A percentile compares a stretch with the other conserved stretches of the same genome.
Evolutionary conservation across 441 rosid species (phyloP).

Genomic region (Metrosideros polymorpha): DNA sequence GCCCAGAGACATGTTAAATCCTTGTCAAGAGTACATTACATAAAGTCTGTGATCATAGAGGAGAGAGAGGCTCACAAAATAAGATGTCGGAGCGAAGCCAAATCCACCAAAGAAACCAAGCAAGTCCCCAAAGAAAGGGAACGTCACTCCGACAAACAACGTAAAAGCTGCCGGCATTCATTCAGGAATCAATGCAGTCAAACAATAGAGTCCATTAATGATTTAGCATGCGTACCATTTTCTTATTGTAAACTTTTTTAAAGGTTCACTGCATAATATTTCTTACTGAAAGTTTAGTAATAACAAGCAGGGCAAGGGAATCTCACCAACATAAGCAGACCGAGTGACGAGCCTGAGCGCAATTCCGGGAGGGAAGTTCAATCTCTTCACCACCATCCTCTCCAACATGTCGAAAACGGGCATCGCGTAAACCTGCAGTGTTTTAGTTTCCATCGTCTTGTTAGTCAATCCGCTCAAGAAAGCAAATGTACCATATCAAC

Average conservation of each 20-base stretch:
- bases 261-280: neutral
- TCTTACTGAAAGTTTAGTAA: neutral
- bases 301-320: neutral
- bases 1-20: neutral
- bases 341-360: constrained; percentile 52
- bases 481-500: neutral
- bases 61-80: constrained; percentile 46
- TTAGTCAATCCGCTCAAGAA: neutral
- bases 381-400: constrained; percentile 34
- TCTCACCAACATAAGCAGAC: constrained; percentile 77
- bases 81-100: constrained; percentile 91
- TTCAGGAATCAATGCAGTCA: neutral
- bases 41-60: neutral
- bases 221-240: neutral
- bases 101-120: constrained; percentile 98
- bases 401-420: constrained; percentile 81
- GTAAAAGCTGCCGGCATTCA: constrained; percentile 56
- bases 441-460: neutral
- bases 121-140: constrained; percentile 93
- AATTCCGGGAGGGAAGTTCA: constrained; percentile 51
- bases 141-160: constrained; percentile 64
- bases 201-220: neutral
- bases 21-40: neutral
- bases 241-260: neutral
- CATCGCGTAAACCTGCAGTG: constrained; percentile 73